Evolutionary conservation across 495 filamentous ascomycete species (phyloP), one percentile per base, ranked within the genome.

Genomic region (Amorphotheca resinae): DNA sequence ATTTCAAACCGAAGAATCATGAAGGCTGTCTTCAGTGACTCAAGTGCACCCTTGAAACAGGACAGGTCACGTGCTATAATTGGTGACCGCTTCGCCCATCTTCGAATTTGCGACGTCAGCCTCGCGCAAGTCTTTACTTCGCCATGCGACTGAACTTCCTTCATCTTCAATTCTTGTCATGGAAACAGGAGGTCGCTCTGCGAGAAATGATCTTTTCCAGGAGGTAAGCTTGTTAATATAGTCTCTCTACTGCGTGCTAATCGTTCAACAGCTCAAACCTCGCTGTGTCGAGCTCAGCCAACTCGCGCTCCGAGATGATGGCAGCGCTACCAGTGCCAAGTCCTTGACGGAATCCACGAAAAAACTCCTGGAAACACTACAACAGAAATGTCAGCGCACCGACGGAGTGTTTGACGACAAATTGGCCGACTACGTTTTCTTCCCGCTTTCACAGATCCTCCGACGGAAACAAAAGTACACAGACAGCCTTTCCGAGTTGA

Each of bases 391-490:
- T 66, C 28, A 55, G 46, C 34, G 62, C 65, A 36, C 61, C 50
- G 64, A 71, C 25, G 60, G 64, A 14, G 63, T 69, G 0, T 64
- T 95, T 9, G 85, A 95, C 56, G 68, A 76, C 40, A 87, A 85
- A 59, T 64, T 95, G 20, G 91, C 87, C 6, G 86, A 95, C 59
- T 99, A 95, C 65, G 74, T 82, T 50, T 96, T 96, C 68, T 91
- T 94, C 51, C 91, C 91, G 0, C 64, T 99, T 0, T 85, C 84
- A 1, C 82, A 93, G 47, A 76, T 96, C 37, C 80, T 99, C 50
- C 79, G 83, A 42, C 70, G 77, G 38, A 79, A 79, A 38, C 75
- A 87, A 48, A 67, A 69, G 22, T 68, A 87, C 23, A 74, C 93
- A 4, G 71, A 82, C 22, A 72, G 73, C 23, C 76, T 82, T 17